phyloP scores from a whole-genome alignment of 2,329 filamentous ascomycete genomes.

The Eutypella sp. region DNA sequence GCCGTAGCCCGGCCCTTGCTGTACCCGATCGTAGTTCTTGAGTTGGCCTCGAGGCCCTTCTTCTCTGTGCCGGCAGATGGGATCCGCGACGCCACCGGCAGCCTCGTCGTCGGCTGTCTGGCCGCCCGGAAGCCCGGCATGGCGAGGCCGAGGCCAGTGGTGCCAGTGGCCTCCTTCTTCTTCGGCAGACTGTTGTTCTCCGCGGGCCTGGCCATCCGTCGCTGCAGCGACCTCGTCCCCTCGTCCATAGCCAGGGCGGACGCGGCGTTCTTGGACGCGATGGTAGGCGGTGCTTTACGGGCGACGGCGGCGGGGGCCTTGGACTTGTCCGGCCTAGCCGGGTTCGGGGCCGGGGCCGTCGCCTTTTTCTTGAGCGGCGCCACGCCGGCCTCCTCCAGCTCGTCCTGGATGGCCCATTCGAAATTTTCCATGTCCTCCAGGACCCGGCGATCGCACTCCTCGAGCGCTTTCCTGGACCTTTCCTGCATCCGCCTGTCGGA shows the following conservation, averaged over 20 bases:
- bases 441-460: slow-evolving; percentile 62
- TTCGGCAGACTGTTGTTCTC: slow-evolving; percentile 15
- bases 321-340: slow-evolving; percentile 2
- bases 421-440: slow-evolving; percentile 60
- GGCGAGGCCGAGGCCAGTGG: too few relatives aligned
- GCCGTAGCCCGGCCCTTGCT: slow-evolving; percentile 64
- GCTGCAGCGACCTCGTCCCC: slow-evolving; percentile 25
- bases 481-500: slow-evolving; percentile 57
- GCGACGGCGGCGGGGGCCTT: slow-evolving; percentile 8
- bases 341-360: slow-evolving; percentile 3
- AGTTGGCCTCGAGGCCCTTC: slow-evolving; percentile 60
- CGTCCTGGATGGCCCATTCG: slow-evolving; percentile 54
- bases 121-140: slow-evolving; percentile 27
- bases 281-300: slow-evolving; percentile 39
- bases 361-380: slow-evolving; percentile 22
- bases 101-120: slow-evolving; percentile 28
- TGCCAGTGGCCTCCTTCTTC: slow-evolving; percentile 20
- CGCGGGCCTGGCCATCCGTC: slow-evolving; percentile 22
- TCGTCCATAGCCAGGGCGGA: slow-evolving; percentile 44
- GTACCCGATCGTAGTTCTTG: slow-evolving; percentile 80
- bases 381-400: slow-evolving; percentile 41
- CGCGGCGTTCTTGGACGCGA: slow-evolving; percentile 52
- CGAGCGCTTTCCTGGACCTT: slow-evolving; percentile 43
- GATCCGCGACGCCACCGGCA: slow-evolving; percentile 38
- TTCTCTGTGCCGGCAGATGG: slow-evolving; percentile 53